Percentiles rank a stretch among this genome's conserved stretches.
Conservation (phyloP, 495 filamentous ascomycete genomes). For the Talaromyces nanjingensis region DNA sequence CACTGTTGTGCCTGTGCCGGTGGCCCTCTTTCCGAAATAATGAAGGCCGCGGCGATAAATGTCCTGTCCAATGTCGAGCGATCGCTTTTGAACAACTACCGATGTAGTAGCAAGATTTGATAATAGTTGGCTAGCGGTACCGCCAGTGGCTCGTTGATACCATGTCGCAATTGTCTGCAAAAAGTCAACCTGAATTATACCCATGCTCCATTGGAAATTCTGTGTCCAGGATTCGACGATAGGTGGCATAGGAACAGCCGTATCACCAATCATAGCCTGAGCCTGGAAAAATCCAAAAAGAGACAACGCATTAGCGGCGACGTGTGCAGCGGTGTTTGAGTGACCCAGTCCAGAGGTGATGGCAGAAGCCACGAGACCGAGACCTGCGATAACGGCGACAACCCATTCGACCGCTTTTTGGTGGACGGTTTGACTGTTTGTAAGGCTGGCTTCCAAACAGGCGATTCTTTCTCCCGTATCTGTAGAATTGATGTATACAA, state of each 20-base stretch:
- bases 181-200: slow-evolving; percentile 84
- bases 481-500: slow-evolving; percentile 66
- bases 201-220: slow-evolving; percentile 98
- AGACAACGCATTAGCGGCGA: slow-evolving; percentile 87
- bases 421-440: slow-evolving; percentile 90
- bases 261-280: slow-evolving; percentile 92
- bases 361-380: slow-evolving; percentile 77
- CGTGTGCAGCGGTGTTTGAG: slow-evolving; percentile 94
- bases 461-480: slow-evolving; percentile 60
- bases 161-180: slow-evolving; percentile 85
- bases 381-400: slow-evolving; percentile 76
- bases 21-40: slow-evolving; percentile 40
- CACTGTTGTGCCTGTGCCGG: slow-evolving; percentile 36
- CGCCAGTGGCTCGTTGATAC: slow-evolving; percentile 94
- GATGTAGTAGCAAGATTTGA: slow-evolving; percentile 67
- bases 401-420: slow-evolving; percentile 84
- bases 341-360: slow-evolving; percentile 77
- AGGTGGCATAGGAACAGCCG: slow-evolving; percentile 75
- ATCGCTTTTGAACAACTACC: slow-evolving; percentile 77
- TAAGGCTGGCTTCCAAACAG: slow-evolving; percentile 83
- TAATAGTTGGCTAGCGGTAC: slow-evolving; percentile 74
- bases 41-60: slow-evolving; percentile 39
- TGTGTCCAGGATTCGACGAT: slow-evolving; percentile 93
- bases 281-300: slow-evolving; percentile 95
- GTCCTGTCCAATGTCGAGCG: slow-evolving; percentile 33